Evolutionary conservation across 2,329 filamentous ascomycete genomes (phyloP), one percentile per base, ranked within the genome.

Genomic region (Diaporthe citrichinensis): DNA sequence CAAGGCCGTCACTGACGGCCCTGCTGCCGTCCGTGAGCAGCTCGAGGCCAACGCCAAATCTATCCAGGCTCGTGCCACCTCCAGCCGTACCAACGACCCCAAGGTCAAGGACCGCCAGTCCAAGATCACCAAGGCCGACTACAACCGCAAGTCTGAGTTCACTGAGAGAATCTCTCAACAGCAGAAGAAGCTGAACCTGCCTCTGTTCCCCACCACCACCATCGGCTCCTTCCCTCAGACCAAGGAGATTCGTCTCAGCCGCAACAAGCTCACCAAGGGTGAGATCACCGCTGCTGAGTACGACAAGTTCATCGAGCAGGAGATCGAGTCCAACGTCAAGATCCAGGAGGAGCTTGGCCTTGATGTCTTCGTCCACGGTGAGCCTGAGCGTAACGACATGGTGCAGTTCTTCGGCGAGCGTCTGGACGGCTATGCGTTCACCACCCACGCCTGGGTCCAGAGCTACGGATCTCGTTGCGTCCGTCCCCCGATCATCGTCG

Each of bases 311-410:
- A 99, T 99, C 81, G 95, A 98, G 92, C 94, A 98, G 91, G 97
- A 99, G 92, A 99, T 99, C 82, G 90, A 95, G 83, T 93, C 97
- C 78, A 95, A 96, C 84, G 92, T 99, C 88, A 94, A 95, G 90
- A 94, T 98, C 87, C 97, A 99, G 90, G 95, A 98, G 83, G 97
- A 98, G 90, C 96, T 99, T 83, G 95, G 92, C 86, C 93, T 99
- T 73, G 97, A 99, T 82, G 97, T 99, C 86, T 95, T 94, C 85
- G 97, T 99, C 79, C 97, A 99, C 90, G 97, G 97, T 85, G 97
- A 99, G 92, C 97, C 97, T 77, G 97, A 99, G 92, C 95, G 97
- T 87, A 99, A 99, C 90, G 97, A 99, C 93, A 99, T 99, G 97
- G 97, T 99, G 72, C 97, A 99, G 89, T 99, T 98, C 93, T 99